Base-by-base conservation (phyloP, 768 basidiomycete genomes). In the Phaeotremella skinneri region DNA sequence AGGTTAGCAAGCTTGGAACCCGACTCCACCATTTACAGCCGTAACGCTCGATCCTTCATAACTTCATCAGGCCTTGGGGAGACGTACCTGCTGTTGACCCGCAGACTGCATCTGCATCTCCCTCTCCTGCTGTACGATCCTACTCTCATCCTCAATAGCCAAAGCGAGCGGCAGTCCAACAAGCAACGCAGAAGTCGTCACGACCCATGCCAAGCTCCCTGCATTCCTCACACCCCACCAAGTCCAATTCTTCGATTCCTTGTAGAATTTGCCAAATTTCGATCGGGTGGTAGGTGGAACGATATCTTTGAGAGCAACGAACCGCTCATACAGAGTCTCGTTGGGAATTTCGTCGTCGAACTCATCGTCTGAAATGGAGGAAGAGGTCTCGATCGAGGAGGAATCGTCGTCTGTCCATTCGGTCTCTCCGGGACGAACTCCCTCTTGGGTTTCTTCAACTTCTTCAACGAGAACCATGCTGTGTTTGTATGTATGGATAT, bases 91-190 rank as follows among this genome's bases (percentile, higher is more conserved):
- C 77, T 91, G 90, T 13, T 87, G 87, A 43, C 92, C 92, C 77
- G 90, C 88, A 75, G 92, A 90, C 76, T 94, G 92, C 52, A 90
- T 90, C 62, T 89, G 80, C 83, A 90, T 84, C 79, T 97, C 92
- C 79, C 89, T 87, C 79, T 98, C 96, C 79, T 97, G 92, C 48
- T 87, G 86, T 11, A 91, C 87, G 57, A 94, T 84, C 79, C 92
- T 91, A 54, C 90, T 88, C 80, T 99, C 96, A 79, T 96, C 94
- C 79, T 99, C 96, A 68, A 98, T 82, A 61, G 86, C 87, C 67
- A 98, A 82, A 3, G 93, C 91, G 62, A 98, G 82, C 31, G 96
- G 96, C 37, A 99, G 81, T 14, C 90, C 96, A 50, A 99, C 87
- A 64, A 99, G 84, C 55, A 99, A 81, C 0, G 93, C 92, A 43